phyloP scores from a whole-genome alignment of 306 rosid species.

The Pterocarpus santalinus region DNA sequence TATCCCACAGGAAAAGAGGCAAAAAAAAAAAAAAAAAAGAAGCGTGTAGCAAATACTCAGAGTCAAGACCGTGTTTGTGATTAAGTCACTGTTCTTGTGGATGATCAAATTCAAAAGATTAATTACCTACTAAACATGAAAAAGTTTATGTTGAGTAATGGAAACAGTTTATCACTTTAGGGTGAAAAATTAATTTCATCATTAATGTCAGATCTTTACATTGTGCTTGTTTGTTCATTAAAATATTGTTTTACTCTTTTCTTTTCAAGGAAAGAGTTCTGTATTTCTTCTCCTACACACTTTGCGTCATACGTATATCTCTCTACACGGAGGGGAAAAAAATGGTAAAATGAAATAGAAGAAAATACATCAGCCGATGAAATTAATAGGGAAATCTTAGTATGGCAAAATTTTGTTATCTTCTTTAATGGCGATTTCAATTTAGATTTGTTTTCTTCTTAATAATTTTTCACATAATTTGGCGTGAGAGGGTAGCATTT shows the following conservation, averaged over 20 bases:
- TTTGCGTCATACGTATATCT: neutral
- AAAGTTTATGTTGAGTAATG: too few species aligned
- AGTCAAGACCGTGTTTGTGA: conserved; percentile 6
- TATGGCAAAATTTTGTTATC: neutral
- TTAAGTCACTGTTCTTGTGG: conserved; percentile 13
- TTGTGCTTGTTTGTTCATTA: neutral
- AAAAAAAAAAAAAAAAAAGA: neutral
- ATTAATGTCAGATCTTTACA: neutral
- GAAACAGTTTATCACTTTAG: too few species aligned
- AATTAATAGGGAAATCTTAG: conserved; percentile 4
- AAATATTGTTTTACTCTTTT: neutral
- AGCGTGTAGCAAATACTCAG: neutral
- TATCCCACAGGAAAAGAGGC: neutral
- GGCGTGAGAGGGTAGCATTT: too few species aligned
- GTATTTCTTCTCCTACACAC: conserved; percentile 6
- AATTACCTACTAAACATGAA: neutral
- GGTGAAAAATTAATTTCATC: too few species aligned
- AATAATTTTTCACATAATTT: too few species aligned
- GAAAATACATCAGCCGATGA: neutral
- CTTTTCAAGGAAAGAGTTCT: neutral
- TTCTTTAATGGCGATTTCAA: neutral
- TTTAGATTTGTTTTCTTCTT: neutral
- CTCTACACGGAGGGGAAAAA: neutral
- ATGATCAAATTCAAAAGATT: conserved; percentile 1
- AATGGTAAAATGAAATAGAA: neutral